Conservation (phyloP, 2,329 filamentous ascomycete species). For the Penicillium fuscoglaucum region DNA sequence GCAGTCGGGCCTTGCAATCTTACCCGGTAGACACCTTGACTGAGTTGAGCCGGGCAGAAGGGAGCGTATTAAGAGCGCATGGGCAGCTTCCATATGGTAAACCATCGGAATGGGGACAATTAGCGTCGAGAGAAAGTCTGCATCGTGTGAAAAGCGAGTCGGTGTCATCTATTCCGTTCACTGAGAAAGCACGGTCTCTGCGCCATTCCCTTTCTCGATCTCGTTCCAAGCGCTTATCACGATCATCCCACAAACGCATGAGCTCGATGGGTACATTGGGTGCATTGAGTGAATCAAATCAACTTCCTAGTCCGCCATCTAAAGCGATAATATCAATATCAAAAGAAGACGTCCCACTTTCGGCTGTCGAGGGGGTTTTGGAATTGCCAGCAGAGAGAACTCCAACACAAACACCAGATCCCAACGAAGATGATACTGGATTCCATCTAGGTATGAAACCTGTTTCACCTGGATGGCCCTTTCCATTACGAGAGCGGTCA, state of each 20-base stretch:
- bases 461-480: conserved; percentile 35
- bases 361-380: conserved; percentile 37
- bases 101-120: conserved; percentile 38
- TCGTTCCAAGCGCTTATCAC: conserved; percentile 35
- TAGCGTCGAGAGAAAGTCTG: conserved; percentile 36
- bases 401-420: conserved; percentile 39
- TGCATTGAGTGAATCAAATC: conserved; percentile 32
- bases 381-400: conserved; percentile 41
- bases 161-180: conserved; percentile 24
- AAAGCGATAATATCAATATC: conserved; percentile 24
- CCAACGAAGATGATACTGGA: conserved; percentile 25
- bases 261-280: conserved; percentile 37
- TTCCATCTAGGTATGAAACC: conserved; percentile 30
- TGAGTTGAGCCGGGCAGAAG: conserved; percentile 35
- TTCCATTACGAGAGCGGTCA: conserved; percentile 23
- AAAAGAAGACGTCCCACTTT: conserved; percentile 35
- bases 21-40: conserved; percentile 33
- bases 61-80: conserved; percentile 32
- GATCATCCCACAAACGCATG: conserved; percentile 30
- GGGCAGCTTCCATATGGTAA: conserved; percentile 38
- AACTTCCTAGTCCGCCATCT: conserved; percentile 24
- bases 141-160: conserved; percentile 21
- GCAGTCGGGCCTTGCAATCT: conserved; percentile 22
- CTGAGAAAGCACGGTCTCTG: conserved; percentile 34
- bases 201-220: conserved; percentile 38